Base-by-base conservation (phyloP, 2,329 filamentous ascomycete genomes). In the Cordyceps tenuipes region DNA sequence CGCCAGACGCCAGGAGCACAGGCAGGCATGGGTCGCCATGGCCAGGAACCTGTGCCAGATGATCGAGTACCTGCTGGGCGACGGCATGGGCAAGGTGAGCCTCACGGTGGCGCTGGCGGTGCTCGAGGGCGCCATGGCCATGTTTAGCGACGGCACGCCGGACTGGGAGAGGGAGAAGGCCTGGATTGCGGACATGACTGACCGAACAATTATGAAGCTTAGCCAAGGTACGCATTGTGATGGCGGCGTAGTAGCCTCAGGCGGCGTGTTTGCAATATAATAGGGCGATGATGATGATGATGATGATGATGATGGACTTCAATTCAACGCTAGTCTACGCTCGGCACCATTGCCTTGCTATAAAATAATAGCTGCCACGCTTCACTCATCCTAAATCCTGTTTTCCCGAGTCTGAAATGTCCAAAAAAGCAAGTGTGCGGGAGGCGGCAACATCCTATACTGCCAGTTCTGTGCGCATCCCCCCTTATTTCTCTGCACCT, bases 31-130 rank as follows among this genome's bases (percentile, higher is more conserved):
- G 55, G 39, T 59, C 15, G 46, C 17, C 15, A 60, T 61, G 55
- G 34, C 57, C 7, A 17, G 59, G n/a, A 61, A 63, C 47, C 46
- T 62, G 34, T 60, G 62, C 34, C 59, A 62, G 56, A 52, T 56
- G 46, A 49, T 54, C 3, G 57, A 63, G 56, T 62, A 57, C 43
- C 49, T 63, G 29, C 44, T 55, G 41, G 29, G n/a, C 29, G 34
- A 50, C 6, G 23, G 19, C 23, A 46, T 44, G 21, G 47, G 52
- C 44, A 50, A 51, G 23, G 43, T 61, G 31, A 41, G 52, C 50
- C 41, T 34, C 23, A 50, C 26, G 5, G 36, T 58, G 5, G 56
- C 56, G 19, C 41, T 53, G 29, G 57, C 49, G 15, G 19, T 43
- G 17, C 49, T 58, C 15, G 48, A 51, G 36, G 56, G 56, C 19